A percentile compares a stretch with the other conserved stretches of the same genome.
phyloP scores from a whole-genome alignment of 2,329 filamentous ascomycete genomes.

The Cercospora zeae-maydis region DNA sequence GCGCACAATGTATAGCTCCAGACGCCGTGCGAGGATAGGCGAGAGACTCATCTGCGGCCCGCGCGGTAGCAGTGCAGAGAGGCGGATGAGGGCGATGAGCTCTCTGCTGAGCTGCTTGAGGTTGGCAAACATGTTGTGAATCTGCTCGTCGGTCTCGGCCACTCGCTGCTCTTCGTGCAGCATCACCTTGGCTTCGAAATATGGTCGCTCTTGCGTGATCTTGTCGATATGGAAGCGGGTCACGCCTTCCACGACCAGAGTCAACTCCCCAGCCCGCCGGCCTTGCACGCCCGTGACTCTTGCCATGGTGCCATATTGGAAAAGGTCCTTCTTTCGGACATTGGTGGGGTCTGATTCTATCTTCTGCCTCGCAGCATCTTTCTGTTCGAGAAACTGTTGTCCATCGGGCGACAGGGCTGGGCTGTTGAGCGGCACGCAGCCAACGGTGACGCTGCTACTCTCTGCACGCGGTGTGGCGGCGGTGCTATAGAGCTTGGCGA shows the following conservation, averaged over 20 bases:
- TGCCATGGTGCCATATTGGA: constrained; percentile 71
- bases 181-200: constrained; percentile 77
- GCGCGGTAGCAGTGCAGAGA: constrained; percentile 78
- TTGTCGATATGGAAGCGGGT: constrained; percentile 72
- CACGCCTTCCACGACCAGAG: constrained; percentile 80
- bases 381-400: constrained; percentile 68
- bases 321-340: constrained; percentile 61
- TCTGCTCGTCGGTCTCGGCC: constrained; percentile 51
- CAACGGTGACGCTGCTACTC: constrained; percentile 69
- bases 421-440: constrained; percentile 81
- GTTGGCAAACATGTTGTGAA: constrained; percentile 69
- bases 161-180: constrained; percentile 60
- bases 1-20: constrained; percentile 81
- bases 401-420: constrained; percentile 70
- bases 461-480: constrained; percentile 62
- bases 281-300: constrained; percentile 50
- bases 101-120: constrained; percentile 83
- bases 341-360: constrained; percentile 51
- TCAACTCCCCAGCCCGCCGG: constrained; percentile 58
- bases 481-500: constrained; percentile 79
- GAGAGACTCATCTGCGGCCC: constrained; percentile 65
- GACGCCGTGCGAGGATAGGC: constrained; percentile 76
- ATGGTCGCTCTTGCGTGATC: constrained; percentile 72
- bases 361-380: constrained; percentile 51
- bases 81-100: constrained; percentile 75